Evolutionary conservation across 352 stramenopile species (phyloP), one percentile per base, ranked within the genome.

Genomic region (Globisporangium perplexum): DNA sequence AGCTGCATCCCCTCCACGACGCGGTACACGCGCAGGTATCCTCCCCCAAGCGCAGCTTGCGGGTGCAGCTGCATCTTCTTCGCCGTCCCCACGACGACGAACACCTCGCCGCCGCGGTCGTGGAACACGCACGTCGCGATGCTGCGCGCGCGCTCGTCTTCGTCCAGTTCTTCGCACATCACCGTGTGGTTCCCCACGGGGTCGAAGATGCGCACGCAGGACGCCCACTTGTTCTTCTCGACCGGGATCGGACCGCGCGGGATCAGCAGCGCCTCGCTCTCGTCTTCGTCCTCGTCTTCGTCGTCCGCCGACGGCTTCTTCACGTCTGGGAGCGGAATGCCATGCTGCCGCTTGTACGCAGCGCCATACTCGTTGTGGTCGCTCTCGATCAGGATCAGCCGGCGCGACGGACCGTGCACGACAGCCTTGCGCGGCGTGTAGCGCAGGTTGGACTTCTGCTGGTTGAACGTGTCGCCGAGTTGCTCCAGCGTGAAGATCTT

Each of bases 401-500:
- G 76, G 51, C 90, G 72, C 10, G 79, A 88, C 14, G 77, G 65
- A 8, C 83, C 84, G 46, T 99, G 77, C 10, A 98, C 64, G 3
- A 97, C 91, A 46, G 98, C 96, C 66, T 96, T 87, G 47, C 97
- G 90, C 39, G 97, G 97, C 4, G 97, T 99, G 72, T 99, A 99
- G 17, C 95, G 78, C n/a, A 99, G 71, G 41, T 90, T 84, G 4
- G 97, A 70, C 56, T 89, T 92, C 49, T 97, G 96, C 54, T 98
- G 93, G 68, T 99, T 99, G 66, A 99, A 99, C 6, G 83, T 86
- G 61, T 98, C 91, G n/a, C 83, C 90, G 12, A 97, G 68, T 28
- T 97, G 79, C 56, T 99, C 95, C 12, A 99, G 73, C 20, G 92
- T 98, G 50, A 99, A 68, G 57, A 99, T 99, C 55, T 98, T 92